Percentiles rank a stretch among this genome's conserved stretches.
These are phyloP conservation scores for Tephrocybe sp. DNA, from an alignment of 768 basidiomycete genomes.

Conservation along the genomic window DNA sequence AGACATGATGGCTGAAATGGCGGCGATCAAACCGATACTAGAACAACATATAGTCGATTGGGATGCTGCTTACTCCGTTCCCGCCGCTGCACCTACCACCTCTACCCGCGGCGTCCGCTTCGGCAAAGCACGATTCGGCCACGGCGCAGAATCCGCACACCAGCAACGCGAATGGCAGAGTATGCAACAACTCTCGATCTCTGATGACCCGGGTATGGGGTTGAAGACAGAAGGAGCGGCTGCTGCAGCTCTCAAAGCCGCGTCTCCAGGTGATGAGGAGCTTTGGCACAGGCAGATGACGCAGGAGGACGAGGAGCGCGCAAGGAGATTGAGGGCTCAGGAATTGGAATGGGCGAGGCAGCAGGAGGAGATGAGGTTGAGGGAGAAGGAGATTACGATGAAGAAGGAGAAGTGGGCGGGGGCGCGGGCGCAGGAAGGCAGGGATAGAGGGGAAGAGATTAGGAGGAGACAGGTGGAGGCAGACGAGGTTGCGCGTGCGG, in stretches of 20 bases:
- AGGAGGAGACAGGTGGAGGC: constrained; percentile 59
- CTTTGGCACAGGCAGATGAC: constrained; percentile 28
- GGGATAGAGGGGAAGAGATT: too few species aligned
- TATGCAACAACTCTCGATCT: constrained; percentile 36
- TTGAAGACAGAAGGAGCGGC: constrained; percentile 24
- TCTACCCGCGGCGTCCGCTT: background rate
- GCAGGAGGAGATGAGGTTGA: constrained; percentile 43
- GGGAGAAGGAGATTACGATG: constrained; percentile 44
- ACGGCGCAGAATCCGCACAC: too few species aligned
- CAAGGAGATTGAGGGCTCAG: constrained; percentile 7
- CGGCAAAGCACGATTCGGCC: background rate
- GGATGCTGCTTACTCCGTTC: constrained; percentile 36
- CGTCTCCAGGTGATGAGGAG: constrained; percentile 10
- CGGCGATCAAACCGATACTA: constrained; percentile 62
- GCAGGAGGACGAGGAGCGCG: constrained; percentile 33
- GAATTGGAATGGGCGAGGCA: constrained; percentile 19
- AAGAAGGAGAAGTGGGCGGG: constrained; percentile 38
- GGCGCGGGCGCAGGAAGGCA: constrained; percentile 61
- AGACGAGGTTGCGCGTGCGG: constrained; percentile 46
- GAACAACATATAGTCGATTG: constrained; percentile 67
- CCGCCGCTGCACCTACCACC: background rate
- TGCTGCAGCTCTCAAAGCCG: constrained; percentile 23
- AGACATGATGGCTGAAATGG: constrained; percentile 67
- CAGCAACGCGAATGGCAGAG: constrained; percentile 31
- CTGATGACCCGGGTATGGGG: constrained; percentile 19